Percentiles rank a stretch among this genome's conserved stretches.
Conservation (phyloP, 345 rosid genomes). For the Aquilaria malaccensis region DNA sequence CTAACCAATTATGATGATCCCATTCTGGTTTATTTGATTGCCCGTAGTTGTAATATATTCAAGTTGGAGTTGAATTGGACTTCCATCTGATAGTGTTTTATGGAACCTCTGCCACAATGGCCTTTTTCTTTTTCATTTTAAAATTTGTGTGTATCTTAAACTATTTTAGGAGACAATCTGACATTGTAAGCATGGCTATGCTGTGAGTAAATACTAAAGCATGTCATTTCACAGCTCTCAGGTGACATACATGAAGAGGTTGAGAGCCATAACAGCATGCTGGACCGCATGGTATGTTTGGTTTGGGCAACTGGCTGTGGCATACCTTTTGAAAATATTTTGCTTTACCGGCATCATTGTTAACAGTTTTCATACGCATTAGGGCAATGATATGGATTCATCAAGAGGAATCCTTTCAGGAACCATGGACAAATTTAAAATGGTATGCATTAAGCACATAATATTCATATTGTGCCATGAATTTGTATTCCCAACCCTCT, state of each 20-base stretch:
- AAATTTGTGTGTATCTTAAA: too few relatives aligned
- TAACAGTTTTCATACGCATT: constrained; percentile 13
- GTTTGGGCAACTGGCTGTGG: background rate
- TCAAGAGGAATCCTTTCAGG: constrained; percentile 88
- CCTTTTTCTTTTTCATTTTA: background rate
- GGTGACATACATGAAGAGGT: constrained; percentile 93
- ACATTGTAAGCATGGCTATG: constrained; percentile 1
- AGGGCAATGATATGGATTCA: constrained; percentile 97
- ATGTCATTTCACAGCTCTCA: constrained; percentile 46
- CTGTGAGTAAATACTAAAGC: constrained; percentile 9
- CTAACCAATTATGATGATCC: too few relatives aligned
- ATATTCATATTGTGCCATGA: background rate
- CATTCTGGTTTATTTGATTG: too few relatives aligned
- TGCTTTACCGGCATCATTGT: constrained; percentile 11
- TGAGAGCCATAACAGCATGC: constrained; percentile 71
- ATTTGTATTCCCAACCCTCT: background rate
- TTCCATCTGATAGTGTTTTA: too few relatives aligned
- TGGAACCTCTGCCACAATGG: too few relatives aligned
- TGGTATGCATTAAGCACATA: constrained; percentile 31
- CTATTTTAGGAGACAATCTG: too few relatives aligned
- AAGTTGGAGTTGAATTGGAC: too few relatives aligned
- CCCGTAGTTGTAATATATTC: too few relatives aligned
- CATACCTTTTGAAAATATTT: background rate
- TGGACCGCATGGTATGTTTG: constrained; percentile 72
- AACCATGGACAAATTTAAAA: constrained; percentile 94